Conservation (phyloP, 768 basidiomycete species). For the Tephrocybe rancida region DNA sequence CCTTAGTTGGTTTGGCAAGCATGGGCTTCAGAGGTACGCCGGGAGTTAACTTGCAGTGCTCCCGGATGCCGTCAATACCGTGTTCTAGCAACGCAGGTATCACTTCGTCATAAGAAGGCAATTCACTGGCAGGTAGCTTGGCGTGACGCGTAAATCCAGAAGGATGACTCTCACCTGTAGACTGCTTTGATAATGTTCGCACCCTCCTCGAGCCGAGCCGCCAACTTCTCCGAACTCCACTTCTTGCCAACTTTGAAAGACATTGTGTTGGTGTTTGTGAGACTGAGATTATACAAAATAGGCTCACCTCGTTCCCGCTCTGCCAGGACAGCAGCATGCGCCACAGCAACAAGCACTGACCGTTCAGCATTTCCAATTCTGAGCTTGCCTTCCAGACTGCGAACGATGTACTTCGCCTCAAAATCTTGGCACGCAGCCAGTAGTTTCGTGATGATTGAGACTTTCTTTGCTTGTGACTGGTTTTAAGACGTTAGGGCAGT, state of each 20-base stretch:
- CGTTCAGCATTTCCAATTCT: slow-evolving; percentile 97
- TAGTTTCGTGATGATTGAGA: slow-evolving; percentile 91
- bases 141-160: slow-evolving; percentile 1
- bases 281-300: not conserved
- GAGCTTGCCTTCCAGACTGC: slow-evolving; percentile 94
- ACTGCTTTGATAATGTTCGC: slow-evolving; percentile 82
- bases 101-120: slow-evolving; percentile 91
- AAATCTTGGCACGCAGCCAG: slow-evolving; percentile 88
- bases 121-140: slow-evolving; percentile 57
- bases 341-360: slow-evolving; percentile 92
- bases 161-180: slow-evolving; percentile 67
- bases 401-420: slow-evolving; percentile 96
- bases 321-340: slow-evolving; percentile 86
- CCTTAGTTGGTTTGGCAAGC: slow-evolving; percentile 99
- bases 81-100: slow-evolving; percentile 85
- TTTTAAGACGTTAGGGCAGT: slow-evolving; percentile 6
- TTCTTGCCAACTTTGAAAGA: slow-evolving; percentile 62
- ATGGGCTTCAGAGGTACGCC: slow-evolving; percentile 98
- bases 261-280: slow-evolving; percentile 4
- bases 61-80: slow-evolving; percentile 71
- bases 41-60: slow-evolving; percentile 88
- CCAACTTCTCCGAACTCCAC: slow-evolving; percentile 74
- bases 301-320: slow-evolving; percentile 57
- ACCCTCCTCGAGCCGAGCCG: slow-evolving; percentile 74
- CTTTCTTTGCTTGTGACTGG: slow-evolving; percentile 96